Percentiles rank a stretch among this genome's conserved stretches.
Evolutionary conservation across 495 filamentous ascomycete genomes (phyloP).

Genomic region (Bathelium albidoporum): DNA sequence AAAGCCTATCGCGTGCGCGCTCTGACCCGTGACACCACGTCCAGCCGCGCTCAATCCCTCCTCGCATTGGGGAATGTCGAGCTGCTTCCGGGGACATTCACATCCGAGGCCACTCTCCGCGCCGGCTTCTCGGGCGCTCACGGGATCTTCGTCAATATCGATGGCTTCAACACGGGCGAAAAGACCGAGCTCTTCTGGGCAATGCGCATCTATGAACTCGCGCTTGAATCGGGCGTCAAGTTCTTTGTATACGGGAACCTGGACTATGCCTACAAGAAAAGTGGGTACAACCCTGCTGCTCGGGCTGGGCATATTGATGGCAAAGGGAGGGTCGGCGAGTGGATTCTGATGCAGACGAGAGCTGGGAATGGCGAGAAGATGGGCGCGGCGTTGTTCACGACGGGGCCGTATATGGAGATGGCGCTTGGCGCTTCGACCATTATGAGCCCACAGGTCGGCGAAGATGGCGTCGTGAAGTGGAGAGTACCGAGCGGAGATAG

Average conservation of each 20-base stretch:
- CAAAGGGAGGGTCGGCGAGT: slow-evolving; percentile 23
- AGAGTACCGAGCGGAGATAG: slow-evolving; percentile 35
- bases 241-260: slow-evolving; percentile 22
- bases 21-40: slow-evolving; percentile 39
- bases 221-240: slow-evolving; percentile 14
- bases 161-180: slow-evolving; percentile 19
- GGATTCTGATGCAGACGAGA: slow-evolving; percentile 17
- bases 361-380: slow-evolving; percentile 7
- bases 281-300: slow-evolving; percentile 9
- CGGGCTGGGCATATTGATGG: slow-evolving; percentile 17
- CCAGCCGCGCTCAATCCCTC: slow-evolving; percentile 33
- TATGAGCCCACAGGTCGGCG: slow-evolving; percentile 31
- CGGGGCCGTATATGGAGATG: slow-evolving; percentile 19
- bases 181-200: slow-evolving; percentile 21
- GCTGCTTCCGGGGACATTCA: slow-evolving; percentile 37
- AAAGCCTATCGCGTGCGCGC: slow-evolving; percentile 36
- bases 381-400: slow-evolving; percentile 19
- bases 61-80: slow-evolving; percentile 33
- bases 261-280: slow-evolving; percentile 13
- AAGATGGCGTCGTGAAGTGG: slow-evolving; percentile 38
- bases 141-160: slow-evolving; percentile 19
- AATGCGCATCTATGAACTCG: slow-evolving; percentile 16
- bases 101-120: slow-evolving; percentile 36
- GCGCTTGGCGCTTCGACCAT: slow-evolving; percentile 28
- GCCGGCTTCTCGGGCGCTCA: slow-evolving; percentile 14